These are phyloP conservation scores for Fusarium sublunatum DNA, from an alignment of 2,329 filamentous ascomycete species.

Conservation along the genomic window DNA sequence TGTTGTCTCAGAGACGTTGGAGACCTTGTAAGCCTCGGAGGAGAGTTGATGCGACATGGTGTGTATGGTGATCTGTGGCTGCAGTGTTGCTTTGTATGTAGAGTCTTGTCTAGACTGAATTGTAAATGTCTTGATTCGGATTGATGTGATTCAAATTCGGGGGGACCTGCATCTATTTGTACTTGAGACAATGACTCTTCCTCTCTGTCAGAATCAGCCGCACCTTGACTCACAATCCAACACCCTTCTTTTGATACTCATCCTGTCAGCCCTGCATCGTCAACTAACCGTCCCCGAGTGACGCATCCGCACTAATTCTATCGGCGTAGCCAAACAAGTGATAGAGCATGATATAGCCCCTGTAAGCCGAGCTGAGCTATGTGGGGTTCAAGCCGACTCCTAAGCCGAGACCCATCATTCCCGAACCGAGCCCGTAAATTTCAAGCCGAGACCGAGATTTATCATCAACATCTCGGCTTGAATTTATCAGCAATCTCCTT, in stretches of 20 bases:
- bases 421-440: background rate
- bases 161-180: constrained; percentile 32
- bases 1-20: constrained; percentile 43
- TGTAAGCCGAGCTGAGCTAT: constrained; percentile 35
- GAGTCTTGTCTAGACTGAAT: constrained; percentile 1
- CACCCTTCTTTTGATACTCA: constrained; percentile 31
- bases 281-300: constrained; percentile 31
- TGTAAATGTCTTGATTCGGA: constrained; percentile 19
- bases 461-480: constrained; percentile 13
- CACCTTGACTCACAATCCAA: constrained; percentile 38
- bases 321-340: constrained; percentile 16
- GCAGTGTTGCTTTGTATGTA: background rate
- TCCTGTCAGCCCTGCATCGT: constrained; percentile 37
- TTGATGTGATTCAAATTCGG: background rate
- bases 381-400: constrained; percentile 12
- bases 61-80: background rate
- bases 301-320: constrained; percentile 28
- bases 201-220: background rate
- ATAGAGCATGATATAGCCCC: constrained; percentile 1
- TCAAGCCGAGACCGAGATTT: constrained; percentile 32
- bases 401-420: constrained; percentile 3
- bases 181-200: constrained; percentile 4
- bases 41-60: constrained; percentile 38
- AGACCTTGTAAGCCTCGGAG: constrained; percentile 33
- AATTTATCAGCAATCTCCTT: constrained; percentile 11